Percentiles rank a stretch among this genome's conserved stretches.
These are phyloP conservation scores for Penstemon eatonii DNA, from an alignment of 257 asterid genomes.

Conservation along the genomic window DNA sequence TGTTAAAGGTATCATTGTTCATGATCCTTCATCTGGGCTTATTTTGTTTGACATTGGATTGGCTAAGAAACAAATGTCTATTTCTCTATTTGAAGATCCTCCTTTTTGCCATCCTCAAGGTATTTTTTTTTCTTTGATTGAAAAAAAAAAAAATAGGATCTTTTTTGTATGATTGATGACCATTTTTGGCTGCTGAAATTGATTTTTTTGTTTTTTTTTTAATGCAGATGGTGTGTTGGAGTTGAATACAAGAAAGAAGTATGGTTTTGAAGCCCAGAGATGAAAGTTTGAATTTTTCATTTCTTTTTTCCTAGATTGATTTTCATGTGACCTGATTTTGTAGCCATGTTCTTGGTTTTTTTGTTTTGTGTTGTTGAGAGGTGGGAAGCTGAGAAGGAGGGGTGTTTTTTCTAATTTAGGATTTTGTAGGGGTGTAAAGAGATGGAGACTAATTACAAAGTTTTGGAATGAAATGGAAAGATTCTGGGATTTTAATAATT, in stretches of 20 bases:
- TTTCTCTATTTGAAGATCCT: conserved; percentile 85
- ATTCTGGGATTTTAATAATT: conserved; percentile 3
- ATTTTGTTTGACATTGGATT: conserved; percentile 82
- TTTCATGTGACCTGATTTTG: conserved; percentile 27
- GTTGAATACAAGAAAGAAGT: conserved; percentile 28
- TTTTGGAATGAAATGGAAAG: conserved; percentile 40
- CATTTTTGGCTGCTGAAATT: neutral
- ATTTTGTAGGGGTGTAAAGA: conserved; percentile 51
- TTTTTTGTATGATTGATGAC: neutral
- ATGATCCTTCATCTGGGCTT: conserved; percentile 78
- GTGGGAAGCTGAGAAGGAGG: conserved; percentile 28
- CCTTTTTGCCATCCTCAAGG: conserved; percentile 73
- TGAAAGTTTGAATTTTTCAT: conserved; percentile 7
- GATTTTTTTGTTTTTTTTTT: neutral
- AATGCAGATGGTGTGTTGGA: conserved; percentile 46
- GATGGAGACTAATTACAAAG: conserved; percentile 49
- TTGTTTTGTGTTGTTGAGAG: conserved; percentile 26
- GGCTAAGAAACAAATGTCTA: conserved; percentile 84
- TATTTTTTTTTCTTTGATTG: neutral
- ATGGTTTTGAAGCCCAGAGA: conserved; percentile 43
- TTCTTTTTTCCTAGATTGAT: neutral
- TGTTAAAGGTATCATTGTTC: conserved; percentile 76
- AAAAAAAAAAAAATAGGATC: too few species aligned
- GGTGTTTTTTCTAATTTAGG: conserved; percentile 26
- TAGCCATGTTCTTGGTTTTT: conserved; percentile 25